Evolutionary conservation across 345 rosid species (phyloP).

Genomic region (Bruguiera parviflora): DNA sequence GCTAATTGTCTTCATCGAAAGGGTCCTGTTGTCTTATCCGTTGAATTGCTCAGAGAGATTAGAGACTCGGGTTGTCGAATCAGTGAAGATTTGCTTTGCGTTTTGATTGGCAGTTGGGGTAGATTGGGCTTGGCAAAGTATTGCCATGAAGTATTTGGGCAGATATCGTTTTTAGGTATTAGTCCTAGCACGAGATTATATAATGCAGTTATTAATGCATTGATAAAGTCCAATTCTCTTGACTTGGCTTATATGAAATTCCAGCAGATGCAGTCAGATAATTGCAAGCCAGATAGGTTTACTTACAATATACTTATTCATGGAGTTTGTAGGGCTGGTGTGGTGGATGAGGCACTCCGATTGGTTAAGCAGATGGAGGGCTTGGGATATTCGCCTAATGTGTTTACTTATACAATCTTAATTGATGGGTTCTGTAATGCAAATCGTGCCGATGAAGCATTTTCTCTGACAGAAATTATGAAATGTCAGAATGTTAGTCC

Average conservation of each 20-base stretch:
- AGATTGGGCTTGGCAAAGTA: constrained; percentile 79
- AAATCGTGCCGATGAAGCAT: constrained; percentile 64
- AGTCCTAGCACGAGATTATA: constrained; percentile 74
- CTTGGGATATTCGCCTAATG: constrained; percentile 59
- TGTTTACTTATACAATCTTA: constrained; percentile 70
- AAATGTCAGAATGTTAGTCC: constrained; percentile 49
- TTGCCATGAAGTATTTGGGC: constrained; percentile 75
- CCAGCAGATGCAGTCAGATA: constrained; percentile 80
- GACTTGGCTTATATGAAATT: constrained; percentile 88
- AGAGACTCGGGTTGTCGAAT: constrained; percentile 50
- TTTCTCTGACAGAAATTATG: constrained; percentile 56
- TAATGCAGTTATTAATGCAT: constrained; percentile 78
- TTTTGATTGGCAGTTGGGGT: constrained; percentile 89
- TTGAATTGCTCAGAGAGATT: constrained; percentile 63
- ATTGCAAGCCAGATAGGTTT: constrained; percentile 77
- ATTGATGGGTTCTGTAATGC: constrained; percentile 79
- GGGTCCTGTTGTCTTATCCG: constrained; percentile 73
- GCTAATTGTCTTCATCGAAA: constrained; percentile 45
- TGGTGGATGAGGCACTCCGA: constrained; percentile 77
- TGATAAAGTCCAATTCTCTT: constrained; percentile 74
- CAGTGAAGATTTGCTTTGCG: constrained; percentile 64
- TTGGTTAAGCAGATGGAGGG: constrained; percentile 85
- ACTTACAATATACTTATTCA: constrained; percentile 85
- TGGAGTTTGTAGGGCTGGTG: constrained; percentile 81
- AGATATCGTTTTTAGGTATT: constrained; percentile 72